phyloP scores from a whole-genome alignment of 2,329 filamentous ascomycete species.

The Neopestalotiopsis sp. region DNA sequence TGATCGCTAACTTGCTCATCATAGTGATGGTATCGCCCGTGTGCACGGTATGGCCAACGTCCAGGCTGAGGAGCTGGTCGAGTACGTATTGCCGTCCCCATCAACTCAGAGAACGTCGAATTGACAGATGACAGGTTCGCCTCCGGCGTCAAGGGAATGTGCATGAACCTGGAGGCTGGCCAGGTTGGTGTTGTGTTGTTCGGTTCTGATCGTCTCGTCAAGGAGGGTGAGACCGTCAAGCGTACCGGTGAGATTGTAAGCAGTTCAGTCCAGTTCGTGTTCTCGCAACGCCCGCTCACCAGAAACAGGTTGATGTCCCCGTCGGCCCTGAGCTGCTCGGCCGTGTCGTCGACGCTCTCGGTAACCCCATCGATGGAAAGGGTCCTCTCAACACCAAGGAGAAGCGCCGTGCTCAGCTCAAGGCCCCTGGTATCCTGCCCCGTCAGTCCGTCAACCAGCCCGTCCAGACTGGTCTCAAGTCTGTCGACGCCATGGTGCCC shows the following conservation, averaged over 20 bases:
- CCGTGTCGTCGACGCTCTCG: slow-evolving; percentile 97
- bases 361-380: slow-evolving; percentile 99
- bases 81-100: slow-evolving; percentile 69
- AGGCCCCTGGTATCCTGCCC: slow-evolving; percentile 98
- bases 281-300: neutral
- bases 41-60: slow-evolving; percentile 99
- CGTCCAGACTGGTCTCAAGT: slow-evolving; percentile 99
- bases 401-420: slow-evolving; percentile 96
- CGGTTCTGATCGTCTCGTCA: slow-evolving; percentile 99
- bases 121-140: slow-evolving; percentile 74
- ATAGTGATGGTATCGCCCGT: slow-evolving; percentile 99
- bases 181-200: slow-evolving; percentile 99
- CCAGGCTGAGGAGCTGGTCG: slow-evolving; percentile 99
- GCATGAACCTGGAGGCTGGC: slow-evolving; percentile 99
- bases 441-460: slow-evolving; percentile 97
- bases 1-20: slow-evolving; percentile 30
- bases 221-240: slow-evolving; percentile 99
- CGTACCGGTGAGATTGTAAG: slow-evolving; percentile 99
- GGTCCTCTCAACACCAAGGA: slow-evolving; percentile 91
- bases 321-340: slow-evolving; percentile 93
- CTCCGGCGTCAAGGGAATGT: slow-evolving; percentile 99
- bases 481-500: slow-evolving; percentile 98
- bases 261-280: slow-evolving; percentile 29
- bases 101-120: slow-evolving; percentile 26
- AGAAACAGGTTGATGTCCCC: slow-evolving; percentile 87